Evolutionary conservation across 345 rosid genomes (phyloP), one percentile per base, ranked within the genome.

Genomic region (Rubroshorea leprosula): DNA sequence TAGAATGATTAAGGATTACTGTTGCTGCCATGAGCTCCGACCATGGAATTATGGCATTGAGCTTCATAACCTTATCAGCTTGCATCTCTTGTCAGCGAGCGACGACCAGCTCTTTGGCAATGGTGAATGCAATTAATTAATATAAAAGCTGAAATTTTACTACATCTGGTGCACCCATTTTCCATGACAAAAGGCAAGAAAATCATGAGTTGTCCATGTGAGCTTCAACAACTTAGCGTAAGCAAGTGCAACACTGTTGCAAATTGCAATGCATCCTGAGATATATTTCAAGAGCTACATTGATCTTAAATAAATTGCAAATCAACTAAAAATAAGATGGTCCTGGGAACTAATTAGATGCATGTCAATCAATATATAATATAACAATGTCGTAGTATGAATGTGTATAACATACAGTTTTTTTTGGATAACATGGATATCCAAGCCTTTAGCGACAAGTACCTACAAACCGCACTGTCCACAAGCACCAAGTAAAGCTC

Each of bases 1-100:
- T 56, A 44, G 49, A 58, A 66, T 69, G 67, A 27, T 67, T 53
- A 26, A 61, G 70, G 61, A 71, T 60, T 22, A 49, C 59, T 68
- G 73, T 68, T 72, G 84, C 71, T 74, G 58, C 74, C 75, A 64
- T 19, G 55, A 71, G 76, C 81, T 80, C 77, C 64, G 69, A 74
- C n/a, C n/a, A n/a, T n/a, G n/a, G n/a, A 76, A 69, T 72, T 60
- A 44, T 71, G 83, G 85, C 62, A 74, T 83, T 66, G 87, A 71
- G 71, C 78, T 79, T 72, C 81, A 68, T 55, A 66, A 68, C 58
- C 63, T 55, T 68, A 31, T 59, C 57, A 45, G 70, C 41, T 23
- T 14, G n/a, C 76, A 70, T 71, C 60, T 61, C 57, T 60, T 49
- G 39, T 49, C 49, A 8, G 69, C 52, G 49, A 67, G 67, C 23